Evolutionary conservation across 352 stramenopile genomes (phyloP), one percentile per base, ranked within the genome.

Genomic region (Globisporangium echinulatum): DNA sequence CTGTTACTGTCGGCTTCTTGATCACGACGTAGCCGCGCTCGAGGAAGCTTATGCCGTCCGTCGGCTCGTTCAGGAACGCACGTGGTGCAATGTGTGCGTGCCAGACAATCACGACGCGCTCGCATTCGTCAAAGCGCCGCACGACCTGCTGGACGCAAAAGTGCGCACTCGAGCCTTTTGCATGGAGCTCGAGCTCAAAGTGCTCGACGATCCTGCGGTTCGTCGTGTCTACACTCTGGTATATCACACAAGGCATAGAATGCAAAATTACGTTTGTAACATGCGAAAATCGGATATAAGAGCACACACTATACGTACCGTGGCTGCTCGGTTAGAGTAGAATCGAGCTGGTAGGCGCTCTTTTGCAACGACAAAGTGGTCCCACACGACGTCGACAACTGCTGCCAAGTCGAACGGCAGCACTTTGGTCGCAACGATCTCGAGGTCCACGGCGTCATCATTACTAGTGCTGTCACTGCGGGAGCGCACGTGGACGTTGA

Each of bases 11-110:
- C 36, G 2, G 14, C 36, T 33, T 19, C 14, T 72, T 72, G 54
- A 83, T 61, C 38, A 88, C 64, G 39, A 88, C 67, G 54, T 79
- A 88, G 0, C 79, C 79, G 37, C 75, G 72, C 49, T 88, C 79
- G 17, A 76, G 69, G 48, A 88, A 85, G 51, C 74, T 63, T 3
- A 69, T 72, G 2, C 72, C 78, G 5, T 64, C 44, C 11, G 75
- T 59, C 7, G 65, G 72, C 19, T 75, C 65, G 40, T 73, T 63
- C 14, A 63, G 63, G 61, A 88, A 82, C 62, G 69, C 68, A 25
- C 77, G 56, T 4, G 72, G 71, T 37, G 85, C 67, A 52, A 79
- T 76, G 60, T 79, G 72, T 11, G 75, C 72, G 46, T 65, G 67
- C 77, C 77, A 88, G 11, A 83, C 77, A 25, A 88, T 71, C 52